Evolutionary conservation across 208 protist species (phyloP).

Genomic region (Leishmania turanica): DNA sequence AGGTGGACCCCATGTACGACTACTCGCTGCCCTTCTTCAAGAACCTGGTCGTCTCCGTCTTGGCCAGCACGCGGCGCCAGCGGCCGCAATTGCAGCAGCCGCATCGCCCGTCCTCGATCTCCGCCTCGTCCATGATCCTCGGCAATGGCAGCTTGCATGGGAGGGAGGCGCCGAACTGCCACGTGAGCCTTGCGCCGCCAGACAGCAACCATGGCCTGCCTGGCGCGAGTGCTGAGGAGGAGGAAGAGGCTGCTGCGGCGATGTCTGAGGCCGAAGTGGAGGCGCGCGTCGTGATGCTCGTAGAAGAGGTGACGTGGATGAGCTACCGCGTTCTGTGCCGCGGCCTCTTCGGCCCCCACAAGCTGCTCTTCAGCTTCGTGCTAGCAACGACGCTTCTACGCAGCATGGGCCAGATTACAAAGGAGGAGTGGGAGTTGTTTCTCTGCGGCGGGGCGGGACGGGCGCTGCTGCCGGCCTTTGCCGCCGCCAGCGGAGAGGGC

Average conservation of each 20-base stretch:
- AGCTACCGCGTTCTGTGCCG: constrained; percentile 94
- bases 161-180: constrained; percentile 1
- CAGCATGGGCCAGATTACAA: constrained; percentile 48
- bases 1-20: constrained; percentile 95
- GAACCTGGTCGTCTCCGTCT: constrained; percentile 82
- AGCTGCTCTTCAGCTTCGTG: constrained; percentile 94
- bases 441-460: constrained; percentile 75
- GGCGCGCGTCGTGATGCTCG: constrained; percentile 69
- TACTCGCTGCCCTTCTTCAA: constrained; percentile 94
- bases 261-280: constrained; percentile 42
- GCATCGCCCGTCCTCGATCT: constrained; percentile 18
- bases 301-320: constrained; percentile 78
- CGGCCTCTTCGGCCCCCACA: constrained; percentile 95
- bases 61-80: constrained; percentile 64
- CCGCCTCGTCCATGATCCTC: not conserved
- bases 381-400: constrained; percentile 84
- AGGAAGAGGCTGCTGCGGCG: constrained; percentile 20
- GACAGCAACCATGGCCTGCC: not conserved
- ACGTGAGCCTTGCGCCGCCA: not conserved
- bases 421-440: constrained; percentile 88
- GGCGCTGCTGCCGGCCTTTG: constrained; percentile 30
- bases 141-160: not conserved
- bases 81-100: not conserved
- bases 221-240: constrained; percentile 12
- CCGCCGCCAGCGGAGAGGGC: constrained; percentile 22